phyloP scores from a whole-genome alignment of 805 yeast species.

The Kuraishia ogatae region DNA sequence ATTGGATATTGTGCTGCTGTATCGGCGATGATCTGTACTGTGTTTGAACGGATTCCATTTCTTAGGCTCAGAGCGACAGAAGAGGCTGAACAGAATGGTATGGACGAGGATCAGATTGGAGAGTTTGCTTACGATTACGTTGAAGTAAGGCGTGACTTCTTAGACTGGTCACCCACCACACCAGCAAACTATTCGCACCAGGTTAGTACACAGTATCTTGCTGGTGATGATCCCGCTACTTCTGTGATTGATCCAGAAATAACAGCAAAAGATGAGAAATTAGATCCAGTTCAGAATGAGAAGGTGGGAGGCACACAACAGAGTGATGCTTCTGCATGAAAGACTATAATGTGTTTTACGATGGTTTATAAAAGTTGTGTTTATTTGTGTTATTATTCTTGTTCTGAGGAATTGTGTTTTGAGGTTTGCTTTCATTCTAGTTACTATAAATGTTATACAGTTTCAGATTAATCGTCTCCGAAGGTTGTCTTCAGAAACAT shows the following conservation, averaged over 20 bases:
- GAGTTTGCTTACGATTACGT: slow-evolving; percentile 99
- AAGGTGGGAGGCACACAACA: not conserved
- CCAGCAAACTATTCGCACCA: not conserved
- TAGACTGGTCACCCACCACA: slow-evolving; percentile 30
- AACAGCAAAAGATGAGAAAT: not conserved
- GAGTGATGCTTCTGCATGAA: not conserved
- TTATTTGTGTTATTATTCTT: no score
- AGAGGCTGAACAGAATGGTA: slow-evolving; percentile 79
- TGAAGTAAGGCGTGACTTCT: slow-evolving; percentile 89
- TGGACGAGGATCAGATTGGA: slow-evolving; percentile 96
- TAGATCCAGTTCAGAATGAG: not conserved
- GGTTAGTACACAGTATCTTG: not conserved
- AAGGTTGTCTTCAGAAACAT: no score
- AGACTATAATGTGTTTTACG: not conserved
- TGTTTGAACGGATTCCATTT: slow-evolving; percentile 73
- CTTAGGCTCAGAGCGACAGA: slow-evolving; percentile 72
- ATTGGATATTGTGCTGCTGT: slow-evolving; percentile 69
- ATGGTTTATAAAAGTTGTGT: not conserved
- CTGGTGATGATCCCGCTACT: slow-evolving; percentile 1
- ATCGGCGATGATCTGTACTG: slow-evolving; percentile 68
- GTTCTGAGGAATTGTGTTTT: no score
- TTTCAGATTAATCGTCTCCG: not conserved
- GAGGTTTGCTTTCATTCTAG: not conserved
- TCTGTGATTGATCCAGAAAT: not conserved
- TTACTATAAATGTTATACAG: not conserved